These are phyloP conservation scores for Backusella westeae DNA, from an alignment of 192 early-diverging fungal species.

Conservation along the genomic window DNA sequence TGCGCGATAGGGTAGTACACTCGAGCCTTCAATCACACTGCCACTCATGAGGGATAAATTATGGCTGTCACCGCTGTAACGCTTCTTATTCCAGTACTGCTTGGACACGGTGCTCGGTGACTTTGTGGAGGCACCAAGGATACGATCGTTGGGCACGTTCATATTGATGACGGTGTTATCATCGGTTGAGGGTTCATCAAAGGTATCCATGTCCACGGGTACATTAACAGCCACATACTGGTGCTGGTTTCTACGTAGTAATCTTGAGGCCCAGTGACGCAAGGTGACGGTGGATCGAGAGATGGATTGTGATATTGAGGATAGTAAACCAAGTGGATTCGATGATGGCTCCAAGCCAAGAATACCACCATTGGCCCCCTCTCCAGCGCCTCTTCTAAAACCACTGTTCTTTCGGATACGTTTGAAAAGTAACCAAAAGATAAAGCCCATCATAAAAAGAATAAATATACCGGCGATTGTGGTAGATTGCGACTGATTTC, in stretches of 20 bases:
- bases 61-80: constrained; percentile 39
- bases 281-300: constrained; percentile 1
- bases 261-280: constrained; percentile 24
- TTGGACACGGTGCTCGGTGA: constrained; percentile 18
- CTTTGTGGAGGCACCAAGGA: constrained; percentile 12
- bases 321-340: background rate
- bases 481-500: background rate
- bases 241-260: background rate
- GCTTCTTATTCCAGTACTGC: constrained; percentile 34
- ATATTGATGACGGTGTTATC: constrained; percentile 15
- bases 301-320: background rate
- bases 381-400: background rate
- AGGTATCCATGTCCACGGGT: background rate
- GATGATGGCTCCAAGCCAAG: background rate
- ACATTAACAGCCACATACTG: background rate
- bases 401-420: background rate
- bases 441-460: background rate
- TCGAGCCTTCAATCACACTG: constrained; percentile 8
- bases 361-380: constrained; percentile 10
- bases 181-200: background rate
- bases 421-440: constrained; percentile 9
- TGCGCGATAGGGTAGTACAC: constrained; percentile 18
- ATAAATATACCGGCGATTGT: background rate
- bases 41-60: background rate
- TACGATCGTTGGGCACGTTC: background rate